phyloP scores from a whole-genome alignment of 164 flowering plant species.

The Kingdonia uniflora region DNA sequence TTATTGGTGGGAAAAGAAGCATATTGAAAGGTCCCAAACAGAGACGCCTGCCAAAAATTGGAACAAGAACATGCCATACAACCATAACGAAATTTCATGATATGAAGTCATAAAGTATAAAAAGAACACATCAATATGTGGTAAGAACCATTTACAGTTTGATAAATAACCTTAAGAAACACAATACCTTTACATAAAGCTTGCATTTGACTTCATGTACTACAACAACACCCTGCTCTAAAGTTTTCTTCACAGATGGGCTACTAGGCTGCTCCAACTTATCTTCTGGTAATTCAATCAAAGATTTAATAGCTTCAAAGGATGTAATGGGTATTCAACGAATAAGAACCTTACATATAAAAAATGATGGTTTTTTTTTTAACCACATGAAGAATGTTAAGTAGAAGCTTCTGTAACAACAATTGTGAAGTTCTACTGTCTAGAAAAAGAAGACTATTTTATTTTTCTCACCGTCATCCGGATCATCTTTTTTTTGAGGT shows the following conservation, averaged over 20 bases:
- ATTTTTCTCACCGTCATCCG: constrained; percentile 51
- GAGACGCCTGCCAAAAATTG: too few species aligned
- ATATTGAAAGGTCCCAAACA: too few species aligned
- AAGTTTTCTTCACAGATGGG: constrained; percentile 79
- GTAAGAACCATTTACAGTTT: too few species aligned
- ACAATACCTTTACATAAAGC: constrained; percentile 81
- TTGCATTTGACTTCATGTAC: constrained; percentile 98
- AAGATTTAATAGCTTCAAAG: neutral
- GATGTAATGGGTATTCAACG: too few species aligned
- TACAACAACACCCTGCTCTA: constrained; percentile 65
- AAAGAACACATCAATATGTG: too few species aligned
- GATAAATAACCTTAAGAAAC: neutral
- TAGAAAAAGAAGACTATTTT: neutral
- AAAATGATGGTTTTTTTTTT: neutral
- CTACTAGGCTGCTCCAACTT: constrained; percentile 85
- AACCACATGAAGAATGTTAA: neutral
- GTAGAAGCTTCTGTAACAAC: neutral
- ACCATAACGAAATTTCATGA: too few species aligned
- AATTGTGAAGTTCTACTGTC: constrained; percentile 2
- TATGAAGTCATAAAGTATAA: too few species aligned
- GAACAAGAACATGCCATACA: too few species aligned
- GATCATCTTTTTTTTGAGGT: constrained; percentile 19
- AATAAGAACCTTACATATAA: neutral
- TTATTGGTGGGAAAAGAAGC: too few species aligned
- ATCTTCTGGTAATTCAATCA: constrained; percentile 28